Percentiles rank a stretch among this genome's conserved stretches.
Conservation (phyloP, 495 filamentous ascomycete species). For the Tetracladium marchalianum region DNA sequence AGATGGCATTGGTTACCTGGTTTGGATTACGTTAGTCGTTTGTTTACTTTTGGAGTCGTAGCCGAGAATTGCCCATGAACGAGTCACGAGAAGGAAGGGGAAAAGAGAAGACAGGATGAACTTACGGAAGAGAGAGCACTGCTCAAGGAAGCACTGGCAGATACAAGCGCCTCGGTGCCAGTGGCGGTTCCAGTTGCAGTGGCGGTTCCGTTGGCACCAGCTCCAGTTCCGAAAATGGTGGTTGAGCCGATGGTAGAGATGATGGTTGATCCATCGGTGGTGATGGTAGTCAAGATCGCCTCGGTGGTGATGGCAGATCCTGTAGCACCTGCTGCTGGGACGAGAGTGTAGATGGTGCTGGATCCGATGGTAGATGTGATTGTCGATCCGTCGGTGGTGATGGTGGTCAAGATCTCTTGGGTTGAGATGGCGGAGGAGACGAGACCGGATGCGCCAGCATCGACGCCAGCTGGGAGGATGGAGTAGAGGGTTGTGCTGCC, state of each 20-base stretch:
- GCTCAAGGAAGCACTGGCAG: neutral
- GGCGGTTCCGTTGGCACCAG: neutral
- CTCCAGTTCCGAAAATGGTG: conserved; percentile 9
- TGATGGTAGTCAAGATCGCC: conserved; percentile 11
- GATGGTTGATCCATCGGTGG: conserved; percentile 10
- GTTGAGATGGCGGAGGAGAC: neutral
- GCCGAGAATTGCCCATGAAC: neutral
- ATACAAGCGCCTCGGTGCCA: neutral
- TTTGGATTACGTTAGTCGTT: no score
- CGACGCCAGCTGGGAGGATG: neutral
- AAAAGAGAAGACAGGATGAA: neutral
- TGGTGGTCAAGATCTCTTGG: neutral
- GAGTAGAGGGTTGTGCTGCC: neutral
- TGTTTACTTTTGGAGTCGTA: neutral
- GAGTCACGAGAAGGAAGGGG: neutral
- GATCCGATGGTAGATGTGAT: conserved; percentile 1
- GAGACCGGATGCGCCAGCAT: no score
- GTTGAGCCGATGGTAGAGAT: conserved; percentile 10
- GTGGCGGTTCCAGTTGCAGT: neutral
- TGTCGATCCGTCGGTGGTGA: conserved; percentile 2
- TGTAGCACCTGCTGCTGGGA: neutral
- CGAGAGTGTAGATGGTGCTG: neutral
- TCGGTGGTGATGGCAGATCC: conserved; percentile 16
- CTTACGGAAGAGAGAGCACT: neutral
- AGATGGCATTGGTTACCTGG: neutral